phyloP scores from a whole-genome alignment of 148 eudicot species.

The Talinum fruticosum region DNA sequence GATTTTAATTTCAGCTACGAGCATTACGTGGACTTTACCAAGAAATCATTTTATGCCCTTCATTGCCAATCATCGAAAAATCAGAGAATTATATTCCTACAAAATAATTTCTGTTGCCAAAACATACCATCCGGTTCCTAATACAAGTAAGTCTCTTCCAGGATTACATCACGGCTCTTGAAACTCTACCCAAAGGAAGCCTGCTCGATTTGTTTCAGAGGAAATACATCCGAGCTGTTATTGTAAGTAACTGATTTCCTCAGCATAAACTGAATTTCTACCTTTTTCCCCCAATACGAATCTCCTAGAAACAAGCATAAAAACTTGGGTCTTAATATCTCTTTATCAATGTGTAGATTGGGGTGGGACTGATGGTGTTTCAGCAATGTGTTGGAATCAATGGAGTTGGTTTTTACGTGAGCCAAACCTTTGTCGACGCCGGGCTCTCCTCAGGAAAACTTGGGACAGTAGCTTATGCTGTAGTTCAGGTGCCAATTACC shows the following conservation, averaged over 20 bases:
- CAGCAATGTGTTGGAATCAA: conserved; percentile 87
- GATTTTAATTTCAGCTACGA: too few relatives aligned
- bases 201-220: conserved; percentile 52
- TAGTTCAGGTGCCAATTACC: conserved; percentile 63
- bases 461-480: conserved; percentile 63
- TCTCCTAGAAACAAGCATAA: background rate
- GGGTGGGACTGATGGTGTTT: conserved; percentile 78
- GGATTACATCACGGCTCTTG: conserved; percentile 44
- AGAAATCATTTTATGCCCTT: too few relatives aligned
- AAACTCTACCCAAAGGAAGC: conserved; percentile 51
- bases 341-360: conserved; percentile 41
- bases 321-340: background rate
- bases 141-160: conserved; percentile 17
- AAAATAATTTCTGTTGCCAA: background rate
- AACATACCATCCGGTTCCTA: background rate
- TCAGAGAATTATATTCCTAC: background rate
- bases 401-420: conserved; percentile 71
- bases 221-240: conserved; percentile 57
- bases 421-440: conserved; percentile 61
- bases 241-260: conserved; percentile 42
- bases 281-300: background rate
- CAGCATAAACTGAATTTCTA: background rate
- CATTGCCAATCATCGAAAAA: too few relatives aligned
- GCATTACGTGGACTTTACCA: too few relatives aligned
- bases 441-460: conserved; percentile 60